Evolutionary conservation across 2,329 filamentous ascomycete species (phyloP).

Genomic region (Beauveria asiatica): DNA sequence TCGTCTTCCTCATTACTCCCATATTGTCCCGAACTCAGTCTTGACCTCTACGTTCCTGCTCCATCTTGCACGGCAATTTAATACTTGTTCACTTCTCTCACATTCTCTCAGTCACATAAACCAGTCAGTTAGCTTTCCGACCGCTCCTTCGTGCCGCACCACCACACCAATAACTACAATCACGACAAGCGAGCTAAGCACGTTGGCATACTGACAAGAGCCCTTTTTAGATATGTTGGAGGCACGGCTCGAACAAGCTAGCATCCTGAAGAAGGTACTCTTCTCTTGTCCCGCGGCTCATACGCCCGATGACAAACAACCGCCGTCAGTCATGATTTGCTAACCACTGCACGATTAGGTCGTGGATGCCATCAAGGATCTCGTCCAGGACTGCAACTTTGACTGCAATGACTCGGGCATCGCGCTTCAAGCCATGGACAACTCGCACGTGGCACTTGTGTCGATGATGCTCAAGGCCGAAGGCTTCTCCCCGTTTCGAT

Average conservation of each 20-base stretch:
- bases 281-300: neutral
- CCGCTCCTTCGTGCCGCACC: neutral
- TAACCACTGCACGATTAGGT: slow-evolving; percentile 49
- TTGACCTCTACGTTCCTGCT: neutral
- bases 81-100: neutral
- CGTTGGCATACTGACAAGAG: neutral
- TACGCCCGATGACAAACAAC: neutral
- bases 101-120: neutral
- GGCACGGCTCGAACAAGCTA: slow-evolving; percentile 91
- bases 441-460: slow-evolving; percentile 96
- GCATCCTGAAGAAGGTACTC: slow-evolving; percentile 83
- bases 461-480: slow-evolving; percentile 98
- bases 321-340: slow-evolving; percentile 13
- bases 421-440: slow-evolving; percentile 98
- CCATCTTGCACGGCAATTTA: neutral
- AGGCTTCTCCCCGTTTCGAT: slow-evolving; percentile 88
- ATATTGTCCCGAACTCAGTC: too few relatives aligned
- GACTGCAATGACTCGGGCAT: slow-evolving; percentile 99
- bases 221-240: slow-evolving; percentile 63
- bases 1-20: neutral
- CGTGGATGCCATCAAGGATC: slow-evolving; percentile 97
- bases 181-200: neutral
- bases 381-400: slow-evolving; percentile 99
- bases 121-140: neutral
- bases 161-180: neutral